Percentiles rank a stretch among this genome's conserved stretches.
These are phyloP conservation scores for Candida sp. DNA, from an alignment of 1,139 yeast species.

Conservation along the genomic window DNA sequence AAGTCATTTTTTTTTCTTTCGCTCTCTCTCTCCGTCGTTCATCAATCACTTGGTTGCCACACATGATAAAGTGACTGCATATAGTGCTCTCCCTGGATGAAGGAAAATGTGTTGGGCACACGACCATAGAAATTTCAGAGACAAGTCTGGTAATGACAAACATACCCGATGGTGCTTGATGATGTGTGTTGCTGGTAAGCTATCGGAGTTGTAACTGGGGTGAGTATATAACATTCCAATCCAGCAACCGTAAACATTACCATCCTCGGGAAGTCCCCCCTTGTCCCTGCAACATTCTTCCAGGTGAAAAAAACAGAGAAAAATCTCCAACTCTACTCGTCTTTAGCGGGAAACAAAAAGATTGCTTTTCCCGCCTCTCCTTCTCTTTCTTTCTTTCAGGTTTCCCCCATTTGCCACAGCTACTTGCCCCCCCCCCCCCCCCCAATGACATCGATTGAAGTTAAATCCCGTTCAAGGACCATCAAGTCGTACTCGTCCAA, in stretches of 20 bases:
- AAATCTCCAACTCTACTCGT: background rate
- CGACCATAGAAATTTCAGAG: background rate
- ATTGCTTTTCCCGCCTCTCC: background rate
- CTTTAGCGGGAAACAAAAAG: background rate
- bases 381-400: background rate
- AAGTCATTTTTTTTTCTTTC: background rate
- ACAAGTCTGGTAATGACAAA: no score
- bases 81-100: background rate
- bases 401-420: background rate
- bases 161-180: no score
- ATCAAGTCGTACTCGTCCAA: conserved; percentile 45
- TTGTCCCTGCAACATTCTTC: no score
- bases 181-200: no score
- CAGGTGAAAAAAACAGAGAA: background rate
- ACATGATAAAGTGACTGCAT: background rate
- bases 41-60: conserved; percentile 1
- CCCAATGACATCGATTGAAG: conserved; percentile 37
- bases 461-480: conserved; percentile 56
- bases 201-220: no score
- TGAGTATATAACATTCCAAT: no score
- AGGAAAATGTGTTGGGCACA: background rate
- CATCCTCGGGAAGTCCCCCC: no score
- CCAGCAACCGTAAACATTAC: no score
- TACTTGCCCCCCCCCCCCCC: background rate
- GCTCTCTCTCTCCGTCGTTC: background rate